Evolutionary conservation across 495 filamentous ascomycete genomes (phyloP).

Genomic region (Thermothielavioides terrestris): DNA sequence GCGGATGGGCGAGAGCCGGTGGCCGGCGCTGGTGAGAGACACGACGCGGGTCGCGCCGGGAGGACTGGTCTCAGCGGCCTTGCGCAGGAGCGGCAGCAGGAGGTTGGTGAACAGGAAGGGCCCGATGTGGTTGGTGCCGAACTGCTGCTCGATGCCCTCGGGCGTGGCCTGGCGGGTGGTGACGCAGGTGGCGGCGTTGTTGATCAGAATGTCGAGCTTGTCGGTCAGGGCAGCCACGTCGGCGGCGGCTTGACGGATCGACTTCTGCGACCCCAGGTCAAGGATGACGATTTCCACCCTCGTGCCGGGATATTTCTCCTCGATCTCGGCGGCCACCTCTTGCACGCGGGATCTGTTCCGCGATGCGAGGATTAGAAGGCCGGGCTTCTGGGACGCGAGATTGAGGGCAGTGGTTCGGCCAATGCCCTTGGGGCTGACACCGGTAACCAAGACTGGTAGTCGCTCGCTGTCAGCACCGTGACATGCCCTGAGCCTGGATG

Average conservation of each 20-base stretch:
- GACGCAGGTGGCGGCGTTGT: conserved; percentile 44
- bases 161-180: conserved; percentile 27
- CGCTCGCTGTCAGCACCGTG: neutral
- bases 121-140: conserved; percentile 51
- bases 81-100: conserved; percentile 39
- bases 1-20: conserved; percentile 44
- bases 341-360: conserved; percentile 44
- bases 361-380: conserved; percentile 46
- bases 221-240: conserved; percentile 32
- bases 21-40: conserved; percentile 40
- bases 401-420: conserved; percentile 45
- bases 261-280: conserved; percentile 40
- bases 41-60: conserved; percentile 36
- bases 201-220: conserved; percentile 46
- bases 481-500: neutral
- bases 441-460: conserved; percentile 36
- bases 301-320: conserved; percentile 23
- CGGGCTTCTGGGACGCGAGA: conserved; percentile 45
- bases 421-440: conserved; percentile 45
- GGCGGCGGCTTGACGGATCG: conserved; percentile 36
- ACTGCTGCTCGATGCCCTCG: conserved; percentile 49
- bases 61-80: conserved; percentile 24
- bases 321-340: conserved; percentile 35
- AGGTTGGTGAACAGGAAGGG: conserved; percentile 52
- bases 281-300: conserved; percentile 34